phyloP scores from a whole-genome alignment of 2,329 filamentous ascomycete genomes.

The Aspergillus floridensis region DNA sequence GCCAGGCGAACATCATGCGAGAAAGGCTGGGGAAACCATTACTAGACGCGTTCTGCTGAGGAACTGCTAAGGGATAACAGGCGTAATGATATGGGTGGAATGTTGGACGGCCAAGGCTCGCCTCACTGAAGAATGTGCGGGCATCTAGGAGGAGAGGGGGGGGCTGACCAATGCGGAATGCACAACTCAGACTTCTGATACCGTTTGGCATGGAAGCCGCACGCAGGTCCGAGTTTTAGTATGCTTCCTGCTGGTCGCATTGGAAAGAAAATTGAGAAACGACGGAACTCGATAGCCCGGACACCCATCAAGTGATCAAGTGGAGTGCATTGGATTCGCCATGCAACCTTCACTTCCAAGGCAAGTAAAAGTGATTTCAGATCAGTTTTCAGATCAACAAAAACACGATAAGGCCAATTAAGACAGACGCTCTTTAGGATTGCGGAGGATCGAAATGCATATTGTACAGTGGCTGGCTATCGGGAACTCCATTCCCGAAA shows the following conservation, averaged over 20 bases:
- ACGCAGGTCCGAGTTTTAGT: not conserved
- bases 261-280: not conserved
- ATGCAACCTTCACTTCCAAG: not conserved
- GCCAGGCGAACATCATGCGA: conserved; percentile 3
- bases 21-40: not conserved
- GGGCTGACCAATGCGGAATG: conserved; percentile 17
- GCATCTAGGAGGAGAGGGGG: conserved; percentile 1
- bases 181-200: conserved; percentile 5
- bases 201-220: conserved; percentile 21
- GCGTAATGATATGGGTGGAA: conserved; percentile 21
- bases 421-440: not conserved
- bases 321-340: not conserved
- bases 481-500: conserved; percentile 18
- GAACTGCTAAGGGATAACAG: conserved; percentile 9
- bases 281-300: not conserved
- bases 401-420: not conserved
- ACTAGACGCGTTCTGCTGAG: conserved; percentile 1
- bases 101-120: conserved; percentile 13
- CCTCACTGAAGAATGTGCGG: conserved; percentile 23
- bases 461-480: conserved; percentile 15
- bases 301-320: not conserved
- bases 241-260: not conserved
- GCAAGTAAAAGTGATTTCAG: not conserved
- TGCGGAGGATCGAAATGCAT: conserved; percentile 2
- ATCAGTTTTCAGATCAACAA: not conserved